These are phyloP conservation scores for Gaertneriomyces semiglobifer DNA, from an alignment of 192 early-diverging fungal genomes.

Conservation along the genomic window DNA sequence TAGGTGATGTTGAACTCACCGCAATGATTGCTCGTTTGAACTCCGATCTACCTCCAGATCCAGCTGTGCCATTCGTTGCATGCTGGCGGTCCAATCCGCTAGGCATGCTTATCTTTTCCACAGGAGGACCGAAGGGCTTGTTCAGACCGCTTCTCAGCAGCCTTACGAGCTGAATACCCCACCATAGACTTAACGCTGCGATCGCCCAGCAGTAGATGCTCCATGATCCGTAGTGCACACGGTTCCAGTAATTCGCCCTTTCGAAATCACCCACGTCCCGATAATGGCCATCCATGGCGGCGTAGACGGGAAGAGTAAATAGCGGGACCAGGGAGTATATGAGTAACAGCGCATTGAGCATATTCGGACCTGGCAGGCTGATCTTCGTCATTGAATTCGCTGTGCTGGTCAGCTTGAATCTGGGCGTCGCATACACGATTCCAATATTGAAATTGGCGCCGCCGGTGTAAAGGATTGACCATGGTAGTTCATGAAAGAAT, in stretches of 20 bases:
- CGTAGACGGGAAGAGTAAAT: background rate
- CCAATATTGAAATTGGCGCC: background rate
- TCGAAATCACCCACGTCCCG: slow-evolving; percentile 3
- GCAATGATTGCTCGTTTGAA: background rate
- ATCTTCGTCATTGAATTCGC: background rate
- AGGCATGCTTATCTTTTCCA: too few species aligned
- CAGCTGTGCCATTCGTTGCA: background rate
- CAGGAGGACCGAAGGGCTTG: background rate
- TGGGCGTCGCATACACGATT: slow-evolving; percentile 13
- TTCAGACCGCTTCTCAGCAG: background rate
- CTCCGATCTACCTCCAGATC: background rate
- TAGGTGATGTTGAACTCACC: background rate
- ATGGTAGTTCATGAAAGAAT: slow-evolving; percentile 9
- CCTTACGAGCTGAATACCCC: background rate
- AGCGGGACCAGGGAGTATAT: background rate
- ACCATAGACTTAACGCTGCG: background rate
- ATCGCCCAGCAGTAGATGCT: background rate
- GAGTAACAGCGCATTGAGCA: background rate
- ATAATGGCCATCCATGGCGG: background rate
- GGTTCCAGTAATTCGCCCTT: background rate
- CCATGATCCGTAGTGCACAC: slow-evolving; percentile 1
- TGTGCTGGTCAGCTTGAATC: background rate
- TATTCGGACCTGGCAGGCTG: background rate
- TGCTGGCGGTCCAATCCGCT: too few species aligned
- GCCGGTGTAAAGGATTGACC: slow-evolving; percentile 1